Base-by-base conservation (phyloP, 768 basidiomycete genomes). In the Russula lepida region DNA sequence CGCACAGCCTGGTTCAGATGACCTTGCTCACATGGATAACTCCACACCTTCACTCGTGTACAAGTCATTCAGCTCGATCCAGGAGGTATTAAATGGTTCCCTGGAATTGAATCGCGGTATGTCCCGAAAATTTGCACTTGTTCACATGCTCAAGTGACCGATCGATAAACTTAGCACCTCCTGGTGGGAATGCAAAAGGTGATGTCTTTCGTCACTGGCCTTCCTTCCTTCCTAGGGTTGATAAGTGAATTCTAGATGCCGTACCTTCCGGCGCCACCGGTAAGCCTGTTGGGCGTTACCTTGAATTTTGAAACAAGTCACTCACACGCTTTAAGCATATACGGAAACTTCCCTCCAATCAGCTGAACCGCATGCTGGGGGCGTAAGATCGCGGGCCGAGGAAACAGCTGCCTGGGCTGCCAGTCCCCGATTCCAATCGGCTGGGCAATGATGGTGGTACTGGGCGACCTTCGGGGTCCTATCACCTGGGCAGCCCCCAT, bases 391-490 rank as follows among this genome's bases (percentile, higher is more conserved):
- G 28, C 61, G 19, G 11, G 4, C 44, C 17, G 46, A 54, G 27
- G 44, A 4, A 3, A 6, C 19, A 46, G 17, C 28, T 30, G 33
- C 33, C 9, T 19, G 32, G 3, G 56, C 49, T 12, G 15, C 27
- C 6, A 28, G 25, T 6, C 28, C 9, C 25, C n/a, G 50, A 35
- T 9, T 13, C n/a, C n/a, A 49, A 35, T 23, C 21, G 8, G 48
- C n/a, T 13, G 58, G 28, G 23, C 64, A 13, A 53, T 66, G 64
- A 66, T 48, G 66, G 64, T 48, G 66, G 64, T 57, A 58, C 54
- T 58, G 66, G 66, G 66, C 66, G 60, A 65, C 59, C 66, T 65
- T 66, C 44, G 48, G 60, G 50, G 25, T 41, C 12, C 25, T 62
- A 15, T 50, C 63, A 35, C 56, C 32, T 60, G 56, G 52, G 0